phyloP scores from a whole-genome alignment of 129 eudicot genomes.

The Deinandra increscens region DNA sequence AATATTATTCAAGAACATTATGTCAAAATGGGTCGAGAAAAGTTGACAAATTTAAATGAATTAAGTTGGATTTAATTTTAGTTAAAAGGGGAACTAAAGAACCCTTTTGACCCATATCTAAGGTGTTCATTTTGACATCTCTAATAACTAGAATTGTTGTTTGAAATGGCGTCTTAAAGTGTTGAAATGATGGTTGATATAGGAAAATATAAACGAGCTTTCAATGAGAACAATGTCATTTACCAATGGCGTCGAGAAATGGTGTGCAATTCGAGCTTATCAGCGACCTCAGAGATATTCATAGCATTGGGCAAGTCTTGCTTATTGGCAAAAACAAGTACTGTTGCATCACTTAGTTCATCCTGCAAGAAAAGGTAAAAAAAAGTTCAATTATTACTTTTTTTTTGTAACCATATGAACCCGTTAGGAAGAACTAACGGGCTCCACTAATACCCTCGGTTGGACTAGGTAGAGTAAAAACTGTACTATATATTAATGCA shows the following conservation, averaged over 20 bases:
- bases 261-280: slow-evolving; percentile 41
- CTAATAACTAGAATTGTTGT: neutral
- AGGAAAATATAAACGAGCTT: neutral
- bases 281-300: slow-evolving; percentile 43
- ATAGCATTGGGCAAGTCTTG: slow-evolving; percentile 53
- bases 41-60: no score
- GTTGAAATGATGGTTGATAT: slow-evolving; percentile 1
- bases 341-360: slow-evolving; percentile 34
- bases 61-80: no score
- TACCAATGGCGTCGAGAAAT: slow-evolving; percentile 36
- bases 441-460: neutral
- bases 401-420: neutral
- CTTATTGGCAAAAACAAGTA: slow-evolving; percentile 51
- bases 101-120: no score
- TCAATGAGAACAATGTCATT: slow-evolving; percentile 4
- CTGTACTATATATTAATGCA: neutral
- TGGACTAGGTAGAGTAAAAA: neutral
- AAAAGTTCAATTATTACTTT: no score
- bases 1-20: no score
- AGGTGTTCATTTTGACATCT: no score
- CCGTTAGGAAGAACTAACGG: neutral
- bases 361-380: slow-evolving; percentile 27
- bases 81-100: no score
- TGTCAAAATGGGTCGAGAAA: no score
- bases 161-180: neutral